Percentiles rank a stretch among this genome's conserved stretches.
Evolutionary conservation across 2,329 filamentous ascomycete genomes (phyloP).

Genomic region (Neocucurbitaria cava): DNA sequence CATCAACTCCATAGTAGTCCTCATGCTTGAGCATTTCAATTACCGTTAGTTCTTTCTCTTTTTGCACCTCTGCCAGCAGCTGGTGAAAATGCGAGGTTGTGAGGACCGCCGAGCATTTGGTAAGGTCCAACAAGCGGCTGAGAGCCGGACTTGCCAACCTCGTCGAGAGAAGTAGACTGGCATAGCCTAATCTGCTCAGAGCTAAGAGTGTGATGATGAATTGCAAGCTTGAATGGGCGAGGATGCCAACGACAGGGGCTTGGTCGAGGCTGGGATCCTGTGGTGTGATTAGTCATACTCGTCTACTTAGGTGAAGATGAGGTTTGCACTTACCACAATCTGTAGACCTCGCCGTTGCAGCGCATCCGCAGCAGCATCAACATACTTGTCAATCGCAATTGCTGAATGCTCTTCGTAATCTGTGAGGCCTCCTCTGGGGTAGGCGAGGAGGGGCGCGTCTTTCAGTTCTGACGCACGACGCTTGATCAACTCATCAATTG

Average conservation of each 20-base stretch:
- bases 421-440: slow-evolving; percentile 28
- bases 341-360: slow-evolving; percentile 28
- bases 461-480: slow-evolving; percentile 24
- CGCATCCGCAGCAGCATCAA: slow-evolving; percentile 29
- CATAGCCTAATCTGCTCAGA: slow-evolving; percentile 62
- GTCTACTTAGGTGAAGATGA: background rate
- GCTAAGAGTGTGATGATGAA: slow-evolving; percentile 63
- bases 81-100: slow-evolving; percentile 25
- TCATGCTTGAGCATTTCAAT: slow-evolving; percentile 32
- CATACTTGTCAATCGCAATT: slow-evolving; percentile 30
- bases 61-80: slow-evolving; percentile 39
- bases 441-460: slow-evolving; percentile 29
- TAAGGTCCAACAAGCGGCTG: slow-evolving; percentile 47
- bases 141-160: slow-evolving; percentile 61
- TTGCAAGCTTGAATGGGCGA: slow-evolving; percentile 62
- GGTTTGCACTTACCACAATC: slow-evolving; percentile 21
- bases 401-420: slow-evolving; percentile 38
- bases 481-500: slow-evolving; percentile 35
- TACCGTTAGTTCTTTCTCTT: slow-evolving; percentile 23
- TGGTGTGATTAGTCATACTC: background rate
- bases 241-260: slow-evolving; percentile 52
- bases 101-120: slow-evolving; percentile 31
- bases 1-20: slow-evolving; percentile 26
- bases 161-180: slow-evolving; percentile 62
- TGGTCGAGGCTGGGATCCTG: slow-evolving; percentile 24